These are phyloP conservation scores for Populus pruinosa DNA, from an alignment of 345 rosid genomes.

Conservation along the genomic window DNA sequence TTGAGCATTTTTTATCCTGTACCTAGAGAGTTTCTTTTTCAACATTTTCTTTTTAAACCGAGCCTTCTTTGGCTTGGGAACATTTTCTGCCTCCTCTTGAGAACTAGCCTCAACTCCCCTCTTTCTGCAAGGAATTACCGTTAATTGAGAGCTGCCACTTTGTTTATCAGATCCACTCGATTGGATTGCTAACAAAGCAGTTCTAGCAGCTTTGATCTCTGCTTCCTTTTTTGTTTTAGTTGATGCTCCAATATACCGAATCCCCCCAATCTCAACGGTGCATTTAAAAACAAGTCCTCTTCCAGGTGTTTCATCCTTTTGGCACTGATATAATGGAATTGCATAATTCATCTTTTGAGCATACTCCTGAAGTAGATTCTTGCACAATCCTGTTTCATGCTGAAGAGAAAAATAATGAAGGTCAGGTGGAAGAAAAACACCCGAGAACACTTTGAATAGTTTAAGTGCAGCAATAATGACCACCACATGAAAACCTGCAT, in stretches of 20 bases:
- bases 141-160: conserved; percentile 44
- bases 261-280: conserved; percentile 79
- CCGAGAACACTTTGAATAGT: neutral
- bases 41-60: conserved; percentile 51
- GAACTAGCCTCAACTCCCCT: conserved; percentile 42
- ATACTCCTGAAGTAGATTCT: conserved; percentile 86
- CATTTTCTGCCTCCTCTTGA: conserved; percentile 32
- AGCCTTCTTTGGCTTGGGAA: conserved; percentile 56
- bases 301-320: conserved; percentile 43
- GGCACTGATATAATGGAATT: conserved; percentile 62
- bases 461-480: no score
- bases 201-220: conserved; percentile 90
- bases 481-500: no score
- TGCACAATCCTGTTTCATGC: conserved; percentile 87
- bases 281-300: conserved; percentile 46
- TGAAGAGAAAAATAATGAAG: conserved; percentile 22
- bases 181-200: conserved; percentile 73
- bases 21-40: conserved; percentile 24
- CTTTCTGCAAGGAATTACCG: conserved; percentile 72
- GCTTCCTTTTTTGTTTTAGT: conserved; percentile 78
- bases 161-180: conserved; percentile 27
- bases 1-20: conserved; percentile 14
- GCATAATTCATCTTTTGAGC: conserved; percentile 96
- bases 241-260: conserved; percentile 68
- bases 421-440: neutral